These are phyloP conservation scores for Trichoderma atroviride DNA, from an alignment of 2,329 filamentous ascomycete species.

Conservation along the genomic window DNA sequence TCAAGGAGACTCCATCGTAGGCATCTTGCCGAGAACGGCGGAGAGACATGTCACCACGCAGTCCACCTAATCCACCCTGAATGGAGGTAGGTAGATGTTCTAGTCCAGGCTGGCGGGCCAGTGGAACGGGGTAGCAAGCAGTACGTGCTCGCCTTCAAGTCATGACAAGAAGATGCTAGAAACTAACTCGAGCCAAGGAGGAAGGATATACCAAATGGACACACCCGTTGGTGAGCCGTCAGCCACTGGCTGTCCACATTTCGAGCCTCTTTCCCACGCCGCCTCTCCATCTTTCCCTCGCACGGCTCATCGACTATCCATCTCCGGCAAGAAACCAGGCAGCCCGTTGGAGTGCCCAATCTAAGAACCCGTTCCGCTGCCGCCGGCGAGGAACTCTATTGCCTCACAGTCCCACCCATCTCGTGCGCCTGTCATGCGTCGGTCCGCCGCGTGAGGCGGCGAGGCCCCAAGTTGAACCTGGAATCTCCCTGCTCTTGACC, in stretches of 20 bases:
- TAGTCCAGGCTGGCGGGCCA: constrained; percentile 5
- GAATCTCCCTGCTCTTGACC: constrained; percentile 21
- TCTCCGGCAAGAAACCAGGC: not conserved
- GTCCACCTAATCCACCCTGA: constrained; percentile 10
- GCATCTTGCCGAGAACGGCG: constrained; percentile 11
- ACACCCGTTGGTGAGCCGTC: constrained; percentile 18
- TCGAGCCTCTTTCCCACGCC: not conserved
- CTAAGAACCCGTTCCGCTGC: constrained; percentile 23
- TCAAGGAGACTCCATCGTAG: not conserved
- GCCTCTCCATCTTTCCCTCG: not conserved
- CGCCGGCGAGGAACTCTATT: constrained; percentile 20
- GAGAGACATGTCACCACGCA: not conserved
- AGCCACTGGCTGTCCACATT: not conserved
- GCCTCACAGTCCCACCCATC: constrained; percentile 22
- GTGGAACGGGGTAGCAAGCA: constrained; percentile 19
- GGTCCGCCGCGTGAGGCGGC: constrained; percentile 22
- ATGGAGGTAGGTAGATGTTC: not conserved
- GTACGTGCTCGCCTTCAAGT: constrained; percentile 12
- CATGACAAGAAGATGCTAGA: constrained; percentile 9
- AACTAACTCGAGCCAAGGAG: constrained; percentile 14
- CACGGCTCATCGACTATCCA: not conserved
- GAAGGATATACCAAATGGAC: not conserved
- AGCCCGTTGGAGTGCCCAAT: not conserved
- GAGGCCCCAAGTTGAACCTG: constrained; percentile 13
- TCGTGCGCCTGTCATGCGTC: constrained; percentile 24